Evolutionary conservation across 75 land plant species (phyloP), one percentile per base, ranked within the genome.

Genomic region (Selaginella moellendorffii): DNA sequence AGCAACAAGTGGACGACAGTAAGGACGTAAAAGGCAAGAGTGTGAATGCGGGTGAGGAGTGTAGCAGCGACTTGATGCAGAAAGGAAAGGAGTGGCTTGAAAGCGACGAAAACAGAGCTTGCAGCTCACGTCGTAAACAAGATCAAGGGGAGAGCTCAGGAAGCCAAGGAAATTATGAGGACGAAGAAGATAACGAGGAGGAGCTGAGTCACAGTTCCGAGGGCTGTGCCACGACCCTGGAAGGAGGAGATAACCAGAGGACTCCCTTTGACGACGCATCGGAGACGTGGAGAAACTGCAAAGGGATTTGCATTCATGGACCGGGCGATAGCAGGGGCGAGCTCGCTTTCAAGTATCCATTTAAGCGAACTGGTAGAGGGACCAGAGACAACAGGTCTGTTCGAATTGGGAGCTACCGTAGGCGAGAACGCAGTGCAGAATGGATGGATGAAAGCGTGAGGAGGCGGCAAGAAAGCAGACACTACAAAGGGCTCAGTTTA

Each of bases 1-100:
- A 67, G 31, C 10, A 54, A 51, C 63, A 63, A 31, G 66, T 58
- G 9, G 30, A 63, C 19, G 69, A 70, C n/a, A 28, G 22, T n/a
- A n/a, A n/a, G n/a, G n/a, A n/a, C n/a, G n/a, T n/a, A n/a, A n/a
- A n/a, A n/a, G 27, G 14, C 9, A 2, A 2, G 26, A 65, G 2
- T 26, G 23, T n/a, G 53, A 1, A 12, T 9, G 20, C 1, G 29
- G 19, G 42, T 63, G 17, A 1, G 1, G 31, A 29, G 19, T 24
- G 46, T 2, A 63, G 31, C n/a, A 29, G 29, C n/a, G 31, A 30
- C 29, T n/a, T 31, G 29, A 20, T 30, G 1, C 29, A 63, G 1
- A 1, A 63, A 1, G 1, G 2, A 2, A 25, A 63, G 17, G 28
- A 18, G 42, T 30, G 53, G 65, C 23, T 18, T 30, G 20, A 5